Percentiles rank a stretch among this genome's conserved stretches.
phyloP scores from a whole-genome alignment of 2,329 filamentous ascomycete species.

The Calonectria ilicicola region DNA sequence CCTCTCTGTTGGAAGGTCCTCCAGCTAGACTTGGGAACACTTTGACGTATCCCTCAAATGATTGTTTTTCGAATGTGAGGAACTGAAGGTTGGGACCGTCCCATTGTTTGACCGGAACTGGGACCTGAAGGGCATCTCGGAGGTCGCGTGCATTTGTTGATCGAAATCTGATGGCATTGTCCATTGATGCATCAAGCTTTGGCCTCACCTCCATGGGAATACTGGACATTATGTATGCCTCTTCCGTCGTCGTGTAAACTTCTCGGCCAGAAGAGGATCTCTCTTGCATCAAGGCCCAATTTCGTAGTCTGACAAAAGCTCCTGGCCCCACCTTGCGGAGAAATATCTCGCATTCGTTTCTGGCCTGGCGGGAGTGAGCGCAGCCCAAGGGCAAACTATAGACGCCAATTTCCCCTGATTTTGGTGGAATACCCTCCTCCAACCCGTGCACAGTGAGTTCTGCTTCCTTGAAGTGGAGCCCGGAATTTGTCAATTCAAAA shows the following conservation, averaged over 20 bases:
- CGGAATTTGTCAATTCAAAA: not conserved
- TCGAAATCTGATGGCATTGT: not conserved
- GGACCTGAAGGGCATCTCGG: not conserved
- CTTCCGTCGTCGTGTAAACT: not conserved
- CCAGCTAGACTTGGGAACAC: not conserved
- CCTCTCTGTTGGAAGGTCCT: not conserved
- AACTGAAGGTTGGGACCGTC: not conserved
- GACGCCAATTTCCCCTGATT: not conserved
- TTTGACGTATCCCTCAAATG: not conserved
- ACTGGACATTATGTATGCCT: not conserved
- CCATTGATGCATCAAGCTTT: not conserved
- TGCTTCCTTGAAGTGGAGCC: not conserved
- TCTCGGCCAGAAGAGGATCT: not conserved
- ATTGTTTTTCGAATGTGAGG: not conserved
- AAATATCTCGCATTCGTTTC: not conserved
- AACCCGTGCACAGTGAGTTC: not conserved
- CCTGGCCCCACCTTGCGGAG: not conserved
- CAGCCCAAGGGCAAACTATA: not conserved
- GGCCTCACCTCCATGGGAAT: not conserved
- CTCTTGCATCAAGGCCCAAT: not conserved
- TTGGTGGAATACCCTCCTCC: not conserved
- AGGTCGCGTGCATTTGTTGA: not conserved
- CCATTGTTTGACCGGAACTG: not conserved
- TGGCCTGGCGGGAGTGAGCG: not conserved
- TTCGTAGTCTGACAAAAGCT: not conserved